Conservation (phyloP, 2,329 filamentous ascomycete species). For the Albophoma yamanashiensis region DNA sequence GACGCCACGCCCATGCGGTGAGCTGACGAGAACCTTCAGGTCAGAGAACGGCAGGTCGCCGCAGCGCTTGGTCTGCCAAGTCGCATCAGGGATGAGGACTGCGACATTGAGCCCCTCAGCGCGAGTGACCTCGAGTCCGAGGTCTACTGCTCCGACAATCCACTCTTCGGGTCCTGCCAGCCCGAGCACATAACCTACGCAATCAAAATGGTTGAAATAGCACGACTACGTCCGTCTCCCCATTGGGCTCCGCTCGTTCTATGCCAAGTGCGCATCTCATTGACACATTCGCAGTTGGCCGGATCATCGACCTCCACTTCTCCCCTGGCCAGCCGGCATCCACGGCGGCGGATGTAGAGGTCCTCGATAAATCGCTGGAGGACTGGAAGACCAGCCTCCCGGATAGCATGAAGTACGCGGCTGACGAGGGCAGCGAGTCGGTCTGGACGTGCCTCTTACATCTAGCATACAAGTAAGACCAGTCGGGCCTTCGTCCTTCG, state of each 20-base stretch:
- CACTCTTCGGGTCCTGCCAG: conserved; percentile 17
- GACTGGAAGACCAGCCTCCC: conserved; percentile 23
- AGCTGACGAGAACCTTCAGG: conserved; percentile 9
- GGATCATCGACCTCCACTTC: conserved; percentile 25
- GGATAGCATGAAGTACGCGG: conserved; percentile 14
- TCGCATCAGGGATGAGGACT: conserved; percentile 26
- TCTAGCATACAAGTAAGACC: conserved; percentile 23
- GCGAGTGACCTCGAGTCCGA: conserved; percentile 20
- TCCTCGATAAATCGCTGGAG: conserved; percentile 19
- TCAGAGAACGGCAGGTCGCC: conserved; percentile 24
- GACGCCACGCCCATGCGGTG: background rate
- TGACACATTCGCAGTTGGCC: conserved; percentile 13
- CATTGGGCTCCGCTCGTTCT: background rate
- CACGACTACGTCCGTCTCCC: conserved; percentile 16
- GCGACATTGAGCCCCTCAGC: conserved; percentile 23
- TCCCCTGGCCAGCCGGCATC: conserved; percentile 20
- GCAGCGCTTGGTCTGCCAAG: conserved; percentile 24
- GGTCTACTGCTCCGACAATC: conserved; percentile 8
- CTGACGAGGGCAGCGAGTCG: conserved; percentile 21
- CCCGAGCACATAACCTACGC: conserved; percentile 22
- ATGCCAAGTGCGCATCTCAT: background rate
- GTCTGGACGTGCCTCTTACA: conserved; percentile 26
- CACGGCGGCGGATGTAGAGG: conserved; percentile 14
- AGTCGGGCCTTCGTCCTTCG: rapidly evolving
- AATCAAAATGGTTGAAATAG: conserved; percentile 27